Percentiles rank a stretch among this genome's conserved stretches.
Evolutionary conservation across 2,329 filamentous ascomycete species (phyloP).

Genomic region (Phyllosticta citribraziliensis): DNA sequence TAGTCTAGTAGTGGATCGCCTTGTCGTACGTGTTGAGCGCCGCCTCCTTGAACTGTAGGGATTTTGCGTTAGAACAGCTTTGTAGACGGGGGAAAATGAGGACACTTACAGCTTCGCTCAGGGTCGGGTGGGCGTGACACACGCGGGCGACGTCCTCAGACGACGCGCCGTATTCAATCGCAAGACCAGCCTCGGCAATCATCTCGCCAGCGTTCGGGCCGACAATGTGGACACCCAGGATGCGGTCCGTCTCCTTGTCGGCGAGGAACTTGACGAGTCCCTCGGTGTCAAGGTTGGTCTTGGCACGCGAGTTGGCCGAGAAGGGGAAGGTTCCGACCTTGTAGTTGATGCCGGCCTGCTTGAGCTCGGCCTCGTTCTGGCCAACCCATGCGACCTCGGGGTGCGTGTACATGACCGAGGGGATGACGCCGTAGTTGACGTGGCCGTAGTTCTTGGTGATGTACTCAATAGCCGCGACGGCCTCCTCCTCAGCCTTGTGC

Average conservation of each 20-base stretch:
- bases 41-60: conserved; percentile 76
- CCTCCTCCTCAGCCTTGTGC: conserved; percentile 99
- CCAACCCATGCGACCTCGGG: conserved; percentile 98
- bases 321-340: conserved; percentile 92
- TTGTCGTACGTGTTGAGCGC: conserved; percentile 95
- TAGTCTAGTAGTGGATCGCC: conserved; percentile 75
- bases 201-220: conserved; percentile 95
- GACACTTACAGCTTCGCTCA: conserved; percentile 62
- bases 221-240: conserved; percentile 93
- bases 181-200: conserved; percentile 95
- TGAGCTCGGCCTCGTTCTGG: conserved; percentile 92
- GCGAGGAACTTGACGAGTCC: conserved; percentile 95
- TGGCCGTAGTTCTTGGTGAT: conserved; percentile 97
- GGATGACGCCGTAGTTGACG: conserved; percentile 97
- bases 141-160: conserved; percentile 66
- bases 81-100: background rate
- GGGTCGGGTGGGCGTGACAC: conserved; percentile 90
- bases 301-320: conserved; percentile 94
- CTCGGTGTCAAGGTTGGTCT: conserved; percentile 95
- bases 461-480: conserved; percentile 87
- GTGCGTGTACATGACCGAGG: conserved; percentile 98
- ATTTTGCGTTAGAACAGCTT: background rate
- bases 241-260: conserved; percentile 90
- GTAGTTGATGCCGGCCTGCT: conserved; percentile 83
- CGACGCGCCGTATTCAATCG: conserved; percentile 91